phyloP scores from a whole-genome alignment of 257 asterid species.

The Solanum clarkiae region DNA sequence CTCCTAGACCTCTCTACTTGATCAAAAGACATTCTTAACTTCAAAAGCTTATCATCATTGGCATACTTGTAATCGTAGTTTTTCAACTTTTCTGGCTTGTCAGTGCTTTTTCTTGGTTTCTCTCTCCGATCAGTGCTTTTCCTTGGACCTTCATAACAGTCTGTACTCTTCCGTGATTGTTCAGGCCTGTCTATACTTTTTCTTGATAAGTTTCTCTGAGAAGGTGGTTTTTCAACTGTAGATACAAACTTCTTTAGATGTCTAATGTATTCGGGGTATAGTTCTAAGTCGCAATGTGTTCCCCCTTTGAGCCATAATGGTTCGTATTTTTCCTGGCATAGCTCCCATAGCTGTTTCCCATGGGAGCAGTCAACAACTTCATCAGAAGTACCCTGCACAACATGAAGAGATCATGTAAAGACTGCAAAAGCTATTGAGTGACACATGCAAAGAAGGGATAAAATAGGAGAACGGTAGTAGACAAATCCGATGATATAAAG shows the following conservation, averaged over 20 bases:
- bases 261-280: constrained; percentile 43
- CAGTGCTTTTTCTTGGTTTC: constrained; percentile 40
- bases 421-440: background rate
- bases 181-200: constrained; percentile 29
- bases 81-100: constrained; percentile 20
- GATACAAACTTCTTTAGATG: constrained; percentile 46
- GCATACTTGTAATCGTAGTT: constrained; percentile 19
- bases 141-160: constrained; percentile 28
- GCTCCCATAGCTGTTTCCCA: constrained; percentile 51
- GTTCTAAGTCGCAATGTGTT: constrained; percentile 44
- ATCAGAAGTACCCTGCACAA: constrained; percentile 48
- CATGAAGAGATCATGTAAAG: background rate
- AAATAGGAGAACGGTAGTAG: background rate
- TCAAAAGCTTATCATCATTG: constrained; percentile 32
- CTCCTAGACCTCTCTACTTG: constrained; percentile 38
- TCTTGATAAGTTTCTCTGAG: constrained; percentile 22
- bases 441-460: background rate
- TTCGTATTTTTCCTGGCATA: constrained; percentile 42
- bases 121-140: constrained; percentile 46
- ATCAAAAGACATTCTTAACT: constrained; percentile 25
- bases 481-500: background rate
- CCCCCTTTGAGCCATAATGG: constrained; percentile 55
- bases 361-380: constrained; percentile 60
- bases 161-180: constrained; percentile 32
- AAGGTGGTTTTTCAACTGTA: constrained; percentile 33